Base-by-base conservation (phyloP, 768 basidiomycete genomes). In the Lactifluus piperatus region DNA sequence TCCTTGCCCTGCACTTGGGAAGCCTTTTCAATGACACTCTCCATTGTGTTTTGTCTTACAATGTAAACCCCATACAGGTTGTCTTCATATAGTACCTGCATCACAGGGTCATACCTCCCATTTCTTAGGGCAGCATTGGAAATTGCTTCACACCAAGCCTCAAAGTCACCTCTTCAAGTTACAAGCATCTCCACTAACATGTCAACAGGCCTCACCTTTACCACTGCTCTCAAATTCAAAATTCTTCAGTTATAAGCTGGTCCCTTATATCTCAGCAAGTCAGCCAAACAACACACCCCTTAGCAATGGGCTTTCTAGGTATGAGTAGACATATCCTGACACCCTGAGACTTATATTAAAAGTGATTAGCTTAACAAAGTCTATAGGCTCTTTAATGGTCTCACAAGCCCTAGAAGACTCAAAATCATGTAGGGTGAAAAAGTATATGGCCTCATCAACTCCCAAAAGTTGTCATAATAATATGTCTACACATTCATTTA, bases 1-100 rank as follows among this genome's bases (percentile, higher is more conserved):
- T 30, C 51, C 51, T 52, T 58, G 57, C 16, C 57, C 57, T 52
- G 57, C 22, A 18, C 45, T 58, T 37, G 45, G 57, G 2, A 24
- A 30, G 57, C 11, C 52, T 24, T 18, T 51, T 52, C 29, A 0
- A 9, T 27, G 0, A 13, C 0, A 3, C 9, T 39, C n/a, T 3
- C 13, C 8, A 18, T 36, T 30, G 1, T 51, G 9, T 22, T 46
- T 26, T 18, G 22, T 46, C 37, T 52, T 39, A 58, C 13, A n/a
- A 13, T 43, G n/a, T 52, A 7, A 24, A 29, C n/a, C n/a, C n/a
- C n/a, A 22, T 52, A 37, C 5, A 58, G 57, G 20, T 16, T 58
- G 57, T n/a, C 27, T 37, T 30, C 6, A 51, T 5, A 30, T 16
- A 13, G n/a, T 27, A 47, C 14, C 34, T 46, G 51, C 36, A 13